phyloP scores from a whole-genome alignment of 2,329 filamentous ascomycete genomes.

The Fusarium graminum region DNA sequence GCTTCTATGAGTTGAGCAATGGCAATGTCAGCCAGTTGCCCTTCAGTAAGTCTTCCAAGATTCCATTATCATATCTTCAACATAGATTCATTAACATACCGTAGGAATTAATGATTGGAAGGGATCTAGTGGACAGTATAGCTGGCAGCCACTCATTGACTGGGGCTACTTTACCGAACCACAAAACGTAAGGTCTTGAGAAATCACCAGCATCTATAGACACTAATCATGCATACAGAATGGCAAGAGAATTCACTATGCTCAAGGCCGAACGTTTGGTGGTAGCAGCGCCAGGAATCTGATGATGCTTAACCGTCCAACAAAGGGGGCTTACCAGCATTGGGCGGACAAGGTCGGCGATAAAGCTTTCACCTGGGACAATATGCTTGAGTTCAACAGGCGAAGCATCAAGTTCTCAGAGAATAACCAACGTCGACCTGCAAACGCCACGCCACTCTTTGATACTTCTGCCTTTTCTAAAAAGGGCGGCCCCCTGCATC shows the following conservation, averaged over 20 bases:
- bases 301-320: constrained; percentile 12
- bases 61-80: neutral
- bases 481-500: constrained; percentile 1
- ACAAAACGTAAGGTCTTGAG: neutral
- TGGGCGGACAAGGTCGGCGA: constrained; percentile 12
- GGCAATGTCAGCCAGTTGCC: constrained; percentile 8
- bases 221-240: neutral
- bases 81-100: neutral
- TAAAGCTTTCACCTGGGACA: constrained; percentile 3
- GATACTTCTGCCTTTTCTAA: constrained; percentile 1
- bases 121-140: neutral
- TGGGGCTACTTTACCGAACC: constrained; percentile 10
- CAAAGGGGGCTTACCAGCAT: neutral
- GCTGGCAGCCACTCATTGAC: constrained; percentile 9
- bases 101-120: constrained; percentile 11
- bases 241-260: constrained; percentile 7
- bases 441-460: neutral
- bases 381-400: constrained; percentile 7
- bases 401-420: constrained; percentile 5
- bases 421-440: neutral
- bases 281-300: constrained; percentile 9
- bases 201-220: neutral
- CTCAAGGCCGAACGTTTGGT: neutral
- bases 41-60: neutral
- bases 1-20: constrained; percentile 13